Evolutionary conservation across 2,329 filamentous ascomycete species (phyloP).

Genomic region (Pseudogymnoascus sp.): DNA sequence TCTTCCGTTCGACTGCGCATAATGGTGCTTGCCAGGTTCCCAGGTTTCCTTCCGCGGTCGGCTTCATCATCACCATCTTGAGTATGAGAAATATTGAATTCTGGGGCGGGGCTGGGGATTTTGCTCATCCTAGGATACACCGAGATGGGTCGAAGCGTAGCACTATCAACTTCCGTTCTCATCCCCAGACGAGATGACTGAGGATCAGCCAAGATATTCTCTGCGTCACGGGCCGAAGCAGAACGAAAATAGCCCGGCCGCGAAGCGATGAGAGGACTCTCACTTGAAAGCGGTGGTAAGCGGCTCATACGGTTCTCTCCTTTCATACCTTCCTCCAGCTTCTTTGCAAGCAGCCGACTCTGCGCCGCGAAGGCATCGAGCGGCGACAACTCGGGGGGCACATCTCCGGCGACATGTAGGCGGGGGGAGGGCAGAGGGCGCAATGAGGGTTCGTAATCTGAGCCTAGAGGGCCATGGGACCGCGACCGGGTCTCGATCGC

Average conservation of each 20-base stretch:
- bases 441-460: constrained; percentile 19
- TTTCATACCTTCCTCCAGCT: constrained; percentile 71
- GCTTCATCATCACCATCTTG: neutral
- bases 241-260: constrained; percentile 77
- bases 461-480: constrained; percentile 21
- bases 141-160: constrained; percentile 54
- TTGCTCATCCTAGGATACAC: constrained; percentile 69
- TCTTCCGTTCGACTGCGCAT: constrained; percentile 40
- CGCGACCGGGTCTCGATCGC: constrained; percentile 27
- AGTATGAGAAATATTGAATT: neutral
- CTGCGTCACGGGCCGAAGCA: constrained; percentile 54
- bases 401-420: constrained; percentile 68
- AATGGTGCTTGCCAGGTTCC: neutral
- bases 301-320: constrained; percentile 75
- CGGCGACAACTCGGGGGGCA: constrained; percentile 84
- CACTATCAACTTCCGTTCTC: constrained; percentile 46
- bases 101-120: constrained; percentile 29
- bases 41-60: neutral
- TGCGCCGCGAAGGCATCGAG: constrained; percentile 93
- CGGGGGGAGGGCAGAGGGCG: constrained; percentile 50
- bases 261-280: constrained; percentile 70
- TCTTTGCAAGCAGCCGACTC: constrained; percentile 76
- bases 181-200: constrained; percentile 38
- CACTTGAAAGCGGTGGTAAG: constrained; percentile 72
- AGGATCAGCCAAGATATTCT: constrained; percentile 32